These are phyloP conservation scores for Pseudozyma flocculosa DNA, from an alignment of 1,284 basidiomycete genomes.

Conservation along the genomic window DNA sequence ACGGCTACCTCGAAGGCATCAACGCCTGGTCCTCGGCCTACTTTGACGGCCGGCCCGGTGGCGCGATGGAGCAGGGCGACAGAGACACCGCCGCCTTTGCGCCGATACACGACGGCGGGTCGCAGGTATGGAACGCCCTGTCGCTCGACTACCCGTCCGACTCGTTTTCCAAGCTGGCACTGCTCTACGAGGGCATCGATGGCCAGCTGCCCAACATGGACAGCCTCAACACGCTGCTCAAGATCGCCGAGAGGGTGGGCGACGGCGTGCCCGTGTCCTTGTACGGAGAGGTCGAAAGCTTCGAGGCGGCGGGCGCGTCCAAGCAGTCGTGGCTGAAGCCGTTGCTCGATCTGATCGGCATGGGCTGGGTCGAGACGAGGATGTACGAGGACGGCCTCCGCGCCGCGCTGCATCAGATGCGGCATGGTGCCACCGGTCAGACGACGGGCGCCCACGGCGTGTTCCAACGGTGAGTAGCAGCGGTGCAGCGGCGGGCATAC, in stretches of 20 bases:
- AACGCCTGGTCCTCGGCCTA: conserved; percentile 86
- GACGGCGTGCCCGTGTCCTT: conserved; percentile 53
- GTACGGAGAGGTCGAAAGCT: not conserved
- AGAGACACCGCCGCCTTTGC: conserved; percentile 65
- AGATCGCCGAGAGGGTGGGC: conserved; percentile 71
- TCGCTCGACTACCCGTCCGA: conserved; percentile 95
- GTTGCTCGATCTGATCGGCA: too few species aligned
- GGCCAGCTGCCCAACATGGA: conserved; percentile 96
- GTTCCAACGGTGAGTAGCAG: conserved; percentile 56
- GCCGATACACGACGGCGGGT: conserved; percentile 60
- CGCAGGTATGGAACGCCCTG: conserved; percentile 76
- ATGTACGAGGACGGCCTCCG: not conserved
- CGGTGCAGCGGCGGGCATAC: too few species aligned
- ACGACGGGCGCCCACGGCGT: conserved; percentile 75
- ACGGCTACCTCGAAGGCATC: conserved; percentile 85
- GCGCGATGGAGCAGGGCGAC: conserved; percentile 54
- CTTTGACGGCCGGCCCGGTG: conserved; percentile 62
- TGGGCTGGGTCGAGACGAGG: too few species aligned
- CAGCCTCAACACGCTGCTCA: conserved; percentile 76
- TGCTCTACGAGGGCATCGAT: conserved; percentile 93
- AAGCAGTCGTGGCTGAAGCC: too few species aligned
- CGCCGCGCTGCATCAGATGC: conserved; percentile 63
- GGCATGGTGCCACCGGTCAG: conserved; percentile 69
- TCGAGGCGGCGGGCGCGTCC: not conserved
- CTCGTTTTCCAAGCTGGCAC: conserved; percentile 87